These are phyloP conservation scores for Xylariaceae sp. DNA, from an alignment of 2,329 filamentous ascomycete species.

Conservation along the genomic window DNA sequence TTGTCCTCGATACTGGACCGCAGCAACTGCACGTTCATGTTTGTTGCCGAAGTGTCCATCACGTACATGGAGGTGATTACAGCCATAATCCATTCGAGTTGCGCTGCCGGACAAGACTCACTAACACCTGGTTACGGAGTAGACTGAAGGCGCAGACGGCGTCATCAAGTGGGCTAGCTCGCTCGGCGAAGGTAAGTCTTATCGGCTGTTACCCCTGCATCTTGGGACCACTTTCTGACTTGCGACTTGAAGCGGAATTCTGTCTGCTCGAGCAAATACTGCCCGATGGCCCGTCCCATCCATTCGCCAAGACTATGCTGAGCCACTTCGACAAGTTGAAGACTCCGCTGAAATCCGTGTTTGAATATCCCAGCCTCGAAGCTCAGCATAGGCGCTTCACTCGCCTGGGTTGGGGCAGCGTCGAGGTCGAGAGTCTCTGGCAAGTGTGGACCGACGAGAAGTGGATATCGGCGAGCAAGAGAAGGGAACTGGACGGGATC, in stretches of 20 bases:
- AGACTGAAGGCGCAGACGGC: slow-evolving; percentile 60
- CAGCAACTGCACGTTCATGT: slow-evolving; percentile 60
- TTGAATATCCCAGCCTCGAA: slow-evolving; percentile 60
- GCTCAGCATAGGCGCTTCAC: slow-evolving; percentile 65
- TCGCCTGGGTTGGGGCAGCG: slow-evolving; percentile 59
- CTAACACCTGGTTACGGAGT: not conserved
- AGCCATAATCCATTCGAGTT: not conserved
- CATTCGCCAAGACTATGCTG: slow-evolving; percentile 84
- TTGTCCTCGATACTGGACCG: slow-evolving; percentile 56
- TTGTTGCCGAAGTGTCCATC: slow-evolving; percentile 83
- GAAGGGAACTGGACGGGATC: slow-evolving; percentile 58
- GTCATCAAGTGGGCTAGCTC: slow-evolving; percentile 73
- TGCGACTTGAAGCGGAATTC: slow-evolving; percentile 57
- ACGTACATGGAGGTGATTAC: slow-evolving; percentile 68
- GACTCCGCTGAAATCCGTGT: slow-evolving; percentile 70
- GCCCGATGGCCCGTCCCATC: slow-evolving; percentile 70
- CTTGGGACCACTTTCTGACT: not conserved
- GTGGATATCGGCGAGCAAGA: slow-evolving; percentile 58
- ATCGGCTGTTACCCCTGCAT: not conserved
- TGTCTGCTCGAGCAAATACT: slow-evolving; percentile 83
- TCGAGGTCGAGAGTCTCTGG: slow-evolving; percentile 68
- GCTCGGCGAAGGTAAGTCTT: slow-evolving; percentile 55
- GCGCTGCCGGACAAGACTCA: too few relatives aligned
- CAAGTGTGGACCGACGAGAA: slow-evolving; percentile 68
- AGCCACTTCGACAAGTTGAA: slow-evolving; percentile 75